A percentile compares a stretch with the other conserved stretches of the same genome.
These are phyloP conservation scores for Malania oleifera DNA, from an alignment of 164 flowering plant species.

Conservation along the genomic window DNA sequence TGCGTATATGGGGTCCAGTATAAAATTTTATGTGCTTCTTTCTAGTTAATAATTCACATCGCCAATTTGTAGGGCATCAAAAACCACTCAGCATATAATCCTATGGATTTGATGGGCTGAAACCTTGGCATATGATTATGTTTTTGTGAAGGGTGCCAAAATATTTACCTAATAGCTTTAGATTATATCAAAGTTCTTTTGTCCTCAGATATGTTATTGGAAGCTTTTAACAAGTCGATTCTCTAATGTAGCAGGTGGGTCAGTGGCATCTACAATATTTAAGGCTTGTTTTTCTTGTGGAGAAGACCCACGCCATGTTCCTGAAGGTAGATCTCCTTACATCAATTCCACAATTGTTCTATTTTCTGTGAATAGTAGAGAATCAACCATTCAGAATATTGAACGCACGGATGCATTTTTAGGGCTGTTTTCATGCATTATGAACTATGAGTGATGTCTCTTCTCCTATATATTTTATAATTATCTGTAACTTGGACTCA, in stretches of 20 bases:
- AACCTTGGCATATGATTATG: background rate
- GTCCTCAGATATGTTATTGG: background rate
- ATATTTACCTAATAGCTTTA: background rate
- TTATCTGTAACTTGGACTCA: too few relatives aligned
- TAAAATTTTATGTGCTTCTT: background rate
- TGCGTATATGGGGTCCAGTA: background rate
- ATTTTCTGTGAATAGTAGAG: constrained; percentile 1
- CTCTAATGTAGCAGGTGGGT: constrained; percentile 36
- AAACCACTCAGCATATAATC: background rate
- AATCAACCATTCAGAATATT: background rate
- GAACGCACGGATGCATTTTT: too few relatives aligned
- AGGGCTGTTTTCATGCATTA: too few relatives aligned
- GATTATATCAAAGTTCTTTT: background rate
- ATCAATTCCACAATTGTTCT: background rate
- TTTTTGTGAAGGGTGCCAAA: background rate
- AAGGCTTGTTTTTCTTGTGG: constrained; percentile 84
- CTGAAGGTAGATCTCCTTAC: constrained; percentile 49
- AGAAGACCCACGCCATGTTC: constrained; percentile 55
- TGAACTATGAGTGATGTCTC: too few relatives aligned
- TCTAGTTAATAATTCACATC: background rate
- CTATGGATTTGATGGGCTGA: background rate
- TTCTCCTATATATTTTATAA: too few relatives aligned
- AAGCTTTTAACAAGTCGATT: constrained; percentile 8
- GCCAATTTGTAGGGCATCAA: background rate
- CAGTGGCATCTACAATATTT: constrained; percentile 38